These are phyloP conservation scores for Zizania palustris DNA, from an alignment of 202 grass and related monocot genomes.

Conservation along the genomic window DNA sequence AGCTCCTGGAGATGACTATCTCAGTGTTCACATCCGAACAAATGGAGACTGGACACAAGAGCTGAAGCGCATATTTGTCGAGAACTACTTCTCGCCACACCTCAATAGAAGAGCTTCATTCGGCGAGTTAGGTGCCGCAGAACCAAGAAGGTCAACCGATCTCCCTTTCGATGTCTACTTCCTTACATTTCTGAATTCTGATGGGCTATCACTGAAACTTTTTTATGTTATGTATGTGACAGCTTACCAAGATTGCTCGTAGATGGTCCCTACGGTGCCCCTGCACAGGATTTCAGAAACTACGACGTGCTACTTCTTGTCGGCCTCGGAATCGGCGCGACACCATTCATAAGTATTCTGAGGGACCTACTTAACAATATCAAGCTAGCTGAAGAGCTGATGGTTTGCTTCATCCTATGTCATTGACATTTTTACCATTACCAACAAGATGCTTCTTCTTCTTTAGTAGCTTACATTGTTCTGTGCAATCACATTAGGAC, in stretches of 20 bases:
- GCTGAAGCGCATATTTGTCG: constrained; percentile 86
- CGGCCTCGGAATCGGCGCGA: constrained; percentile 92
- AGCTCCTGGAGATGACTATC: constrained; percentile 91
- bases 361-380: constrained; percentile 97
- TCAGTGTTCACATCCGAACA: constrained; percentile 94
- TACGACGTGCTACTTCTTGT: constrained; percentile 96
- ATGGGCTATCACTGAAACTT: constrained; percentile 30
- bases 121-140: constrained; percentile 57
- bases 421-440: neutral
- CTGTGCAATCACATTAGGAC: constrained; percentile 53
- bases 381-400: constrained; percentile 91
- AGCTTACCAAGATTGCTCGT: constrained; percentile 92
- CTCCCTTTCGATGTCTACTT: neutral
- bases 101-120: constrained; percentile 66
- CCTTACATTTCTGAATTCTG: constrained; percentile 14
- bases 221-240: constrained; percentile 26
- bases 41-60: constrained; percentile 95
- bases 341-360: constrained; percentile 97
- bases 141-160: constrained; percentile 67
- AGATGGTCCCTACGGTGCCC: constrained; percentile 91
- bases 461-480: constrained; percentile 29
- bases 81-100: constrained; percentile 69
- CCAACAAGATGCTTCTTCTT: neutral
- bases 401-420: constrained; percentile 50
- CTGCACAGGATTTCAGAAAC: constrained; percentile 97